phyloP scores from a whole-genome alignment of 2,329 filamentous ascomycete species.

The Helicocarpus griseus region DNA sequence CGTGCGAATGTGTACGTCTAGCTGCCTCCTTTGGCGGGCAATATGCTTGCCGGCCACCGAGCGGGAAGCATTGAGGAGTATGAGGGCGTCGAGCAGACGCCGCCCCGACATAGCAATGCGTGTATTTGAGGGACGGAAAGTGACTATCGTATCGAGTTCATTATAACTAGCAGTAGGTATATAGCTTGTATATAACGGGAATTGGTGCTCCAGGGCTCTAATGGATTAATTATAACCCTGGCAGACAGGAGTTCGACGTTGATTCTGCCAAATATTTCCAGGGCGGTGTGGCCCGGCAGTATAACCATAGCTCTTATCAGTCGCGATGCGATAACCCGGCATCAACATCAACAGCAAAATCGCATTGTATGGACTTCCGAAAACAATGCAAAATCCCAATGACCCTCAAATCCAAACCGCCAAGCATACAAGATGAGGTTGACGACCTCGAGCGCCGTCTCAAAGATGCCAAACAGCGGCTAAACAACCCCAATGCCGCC shows the following conservation, averaged over 20 bases:
- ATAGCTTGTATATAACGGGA: background rate
- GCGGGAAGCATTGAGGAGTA: constrained; percentile 59
- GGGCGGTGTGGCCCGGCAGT: constrained; percentile 1
- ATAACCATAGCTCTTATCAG: background rate
- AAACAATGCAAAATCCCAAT: constrained; percentile 10
- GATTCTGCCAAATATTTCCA: background rate
- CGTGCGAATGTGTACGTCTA: constrained; percentile 54
- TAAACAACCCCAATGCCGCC: constrained; percentile 19
- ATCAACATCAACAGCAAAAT: background rate
- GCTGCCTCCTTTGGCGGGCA: constrained; percentile 49
- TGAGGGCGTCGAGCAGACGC: constrained; percentile 61
- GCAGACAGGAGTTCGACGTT: background rate
- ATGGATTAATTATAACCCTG: background rate
- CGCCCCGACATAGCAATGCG: constrained; percentile 41
- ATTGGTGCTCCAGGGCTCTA: background rate
- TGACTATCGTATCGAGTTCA: background rate
- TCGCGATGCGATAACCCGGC: background rate
- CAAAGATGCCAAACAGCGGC: constrained; percentile 34
- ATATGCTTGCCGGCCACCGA: constrained; percentile 57
- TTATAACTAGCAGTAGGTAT: background rate
- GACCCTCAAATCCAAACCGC: constrained; percentile 12
- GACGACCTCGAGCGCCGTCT: constrained; percentile 40
- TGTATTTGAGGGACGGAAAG: background rate
- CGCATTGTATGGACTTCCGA: background rate
- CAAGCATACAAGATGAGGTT: constrained; percentile 30